phyloP scores from a whole-genome alignment of 371 early-diverging fungal species.

The Rozella allomycis region DNA sequence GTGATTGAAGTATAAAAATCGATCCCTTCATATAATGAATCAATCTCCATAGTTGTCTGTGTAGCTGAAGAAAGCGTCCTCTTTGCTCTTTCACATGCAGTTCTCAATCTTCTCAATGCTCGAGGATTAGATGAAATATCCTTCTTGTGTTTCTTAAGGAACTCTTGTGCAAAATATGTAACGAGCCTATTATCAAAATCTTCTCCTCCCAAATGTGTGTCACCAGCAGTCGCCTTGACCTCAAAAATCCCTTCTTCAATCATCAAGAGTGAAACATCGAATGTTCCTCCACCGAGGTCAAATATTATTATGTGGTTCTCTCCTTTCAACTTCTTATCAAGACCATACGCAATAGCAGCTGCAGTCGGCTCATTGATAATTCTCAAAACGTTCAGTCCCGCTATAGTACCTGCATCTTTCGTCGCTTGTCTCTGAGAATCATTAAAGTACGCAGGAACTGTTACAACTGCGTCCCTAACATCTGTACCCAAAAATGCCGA shows the following conservation, averaged over 20 bases:
- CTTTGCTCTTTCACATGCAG: constrained; percentile 40
- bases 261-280: constrained; percentile 13
- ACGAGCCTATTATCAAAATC: constrained; percentile 16
- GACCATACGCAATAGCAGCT: constrained; percentile 19
- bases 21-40: constrained; percentile 77
- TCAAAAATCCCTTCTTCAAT: constrained; percentile 12
- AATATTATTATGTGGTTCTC: constrained; percentile 16
- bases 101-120: constrained; percentile 7
- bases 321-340: constrained; percentile 16
- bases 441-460: constrained; percentile 23
- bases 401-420: constrained; percentile 12
- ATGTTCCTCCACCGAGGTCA: constrained; percentile 27
- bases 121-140: constrained; percentile 1
- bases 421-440: constrained; percentile 15
- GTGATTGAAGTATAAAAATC: constrained; percentile 24
- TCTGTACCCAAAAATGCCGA: constrained; percentile 7
- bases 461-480: constrained; percentile 10
- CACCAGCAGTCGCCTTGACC: constrained; percentile 17
- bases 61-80: constrained; percentile 73
- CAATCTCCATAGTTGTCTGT: constrained; percentile 76
- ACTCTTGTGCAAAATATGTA: constrained; percentile 7
- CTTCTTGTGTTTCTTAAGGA: constrained; percentile 3
- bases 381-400: constrained; percentile 10
- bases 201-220: constrained; percentile 19
- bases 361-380: constrained; percentile 19